A percentile compares a stretch with the other conserved stretches of the same genome.
Evolutionary conservation across 352 stramenopile genomes (phyloP).

Genomic region (Globisporangium lucens): DNA sequence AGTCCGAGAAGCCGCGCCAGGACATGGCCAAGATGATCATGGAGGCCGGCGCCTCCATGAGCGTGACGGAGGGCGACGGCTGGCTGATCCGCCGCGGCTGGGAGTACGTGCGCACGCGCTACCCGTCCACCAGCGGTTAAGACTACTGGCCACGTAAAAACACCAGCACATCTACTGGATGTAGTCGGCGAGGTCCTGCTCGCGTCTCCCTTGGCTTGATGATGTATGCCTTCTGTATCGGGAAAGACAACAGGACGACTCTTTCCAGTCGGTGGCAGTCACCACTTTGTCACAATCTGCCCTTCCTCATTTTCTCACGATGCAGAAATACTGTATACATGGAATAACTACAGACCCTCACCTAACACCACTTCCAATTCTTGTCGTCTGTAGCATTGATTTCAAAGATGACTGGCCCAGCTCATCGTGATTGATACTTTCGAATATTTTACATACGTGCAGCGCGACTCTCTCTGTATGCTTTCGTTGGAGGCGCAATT

Average conservation of each 20-base stretch:
- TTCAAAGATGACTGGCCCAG: too few relatives aligned
- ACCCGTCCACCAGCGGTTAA: slow-evolving; percentile 19
- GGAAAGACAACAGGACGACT: not conserved
- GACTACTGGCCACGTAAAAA: too few relatives aligned
- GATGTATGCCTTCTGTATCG: not conserved
- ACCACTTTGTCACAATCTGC: not conserved
- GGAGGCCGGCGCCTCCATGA: slow-evolving; percentile 21
- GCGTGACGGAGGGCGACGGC: slow-evolving; percentile 20
- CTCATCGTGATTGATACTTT: too few relatives aligned
- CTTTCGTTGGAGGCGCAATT: too few relatives aligned
- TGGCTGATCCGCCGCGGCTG: slow-evolving; percentile 23
- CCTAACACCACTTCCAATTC: too few relatives aligned
- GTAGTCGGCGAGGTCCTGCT: not conserved
- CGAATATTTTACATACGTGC: too few relatives aligned
- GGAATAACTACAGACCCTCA: too few relatives aligned
- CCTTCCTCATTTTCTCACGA: too few relatives aligned
- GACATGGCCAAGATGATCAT: slow-evolving; percentile 26
- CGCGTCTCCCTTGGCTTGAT: not conserved
- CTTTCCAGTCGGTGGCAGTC: not conserved
- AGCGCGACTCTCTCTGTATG: too few relatives aligned
- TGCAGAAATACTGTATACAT: too few relatives aligned
- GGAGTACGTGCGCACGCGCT: slow-evolving; percentile 20
- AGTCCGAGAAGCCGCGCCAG: slow-evolving; percentile 17
- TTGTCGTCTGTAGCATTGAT: too few relatives aligned
- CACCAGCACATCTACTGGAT: too few relatives aligned